Evolutionary conservation across 2,329 filamentous ascomycete genomes (phyloP).

Genomic region (Cordyceps fumosorosea): DNA sequence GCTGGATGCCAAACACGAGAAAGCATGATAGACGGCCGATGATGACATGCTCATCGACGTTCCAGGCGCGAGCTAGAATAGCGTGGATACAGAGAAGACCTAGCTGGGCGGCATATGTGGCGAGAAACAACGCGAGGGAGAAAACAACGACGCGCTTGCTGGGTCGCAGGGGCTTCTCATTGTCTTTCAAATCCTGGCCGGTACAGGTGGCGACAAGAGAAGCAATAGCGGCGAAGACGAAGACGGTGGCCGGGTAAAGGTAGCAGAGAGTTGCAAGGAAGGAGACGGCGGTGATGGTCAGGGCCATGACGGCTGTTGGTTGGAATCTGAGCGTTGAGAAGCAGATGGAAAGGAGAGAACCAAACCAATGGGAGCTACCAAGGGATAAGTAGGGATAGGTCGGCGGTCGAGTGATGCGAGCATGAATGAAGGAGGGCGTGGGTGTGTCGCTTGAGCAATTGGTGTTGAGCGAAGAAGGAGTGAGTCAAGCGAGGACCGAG

Average conservation of each 20-base stretch:
- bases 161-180: constrained; percentile 15
- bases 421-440: background rate
- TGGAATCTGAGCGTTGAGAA: background rate
- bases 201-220: constrained; percentile 46
- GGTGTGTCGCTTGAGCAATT: background rate
- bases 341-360: background rate
- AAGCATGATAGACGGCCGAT: constrained; percentile 56
- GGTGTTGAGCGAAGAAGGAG: background rate
- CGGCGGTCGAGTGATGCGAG: background rate
- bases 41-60: constrained; percentile 39
- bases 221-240: constrained; percentile 50
- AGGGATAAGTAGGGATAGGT: background rate
- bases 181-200: constrained; percentile 37
- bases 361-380: background rate
- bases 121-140: constrained; percentile 36
- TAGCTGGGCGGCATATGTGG: constrained; percentile 44
- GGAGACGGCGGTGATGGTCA: constrained; percentile 19
- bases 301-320: constrained; percentile 10
- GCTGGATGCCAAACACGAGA: constrained; percentile 56
- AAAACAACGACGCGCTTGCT: constrained; percentile 27
- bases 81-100: constrained; percentile 32
- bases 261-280: constrained; percentile 48
- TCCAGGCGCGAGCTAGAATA: constrained; percentile 30
- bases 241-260: constrained; percentile 49
- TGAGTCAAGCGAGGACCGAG: background rate